Evolutionary conservation across 805 yeast genomes (phyloP), one percentile per base, ranked within the genome.

Genomic region (Naumovozyma baii): DNA sequence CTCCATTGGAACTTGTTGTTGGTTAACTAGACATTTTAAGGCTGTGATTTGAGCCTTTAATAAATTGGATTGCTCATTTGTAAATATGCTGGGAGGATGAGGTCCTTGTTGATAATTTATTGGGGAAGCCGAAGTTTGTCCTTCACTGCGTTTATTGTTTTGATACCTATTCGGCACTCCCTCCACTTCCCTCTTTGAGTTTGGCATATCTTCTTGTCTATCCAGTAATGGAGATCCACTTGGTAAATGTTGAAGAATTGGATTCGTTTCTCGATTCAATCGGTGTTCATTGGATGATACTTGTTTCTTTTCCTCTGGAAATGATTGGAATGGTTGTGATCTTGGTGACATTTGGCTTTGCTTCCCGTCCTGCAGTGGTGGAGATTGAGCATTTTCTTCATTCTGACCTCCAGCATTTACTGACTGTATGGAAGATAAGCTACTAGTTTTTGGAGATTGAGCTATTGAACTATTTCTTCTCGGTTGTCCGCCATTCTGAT

Each of bases 11-110:
- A 60, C 58, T 5, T 54, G 46, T 41, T 57, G 57, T 20, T 54
- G 48, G 22, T 52, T 55, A 3, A 57, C 55, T 14, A 60, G 39
- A 29, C 52, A 54, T 38, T 58, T 59, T 36, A 60, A 42, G n/a
- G 64, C 52, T 12, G 60, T 51, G n/a, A 60, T 59, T 35, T 60
- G 64, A 5, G 64, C 63, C 42, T 53, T 59, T 35, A 60, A 42
- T 28, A 60, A 40, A 16, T 50, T 48, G 2, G 63, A 56, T 34
- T 60, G 63, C 38, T 53, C 57, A 7, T 47, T 38, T 1, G 59
- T 54, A 34, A 58, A 58, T 15, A 54, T 47, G 18, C 44, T 52
- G n/a, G 34, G n/a, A 36, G 41, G 36, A 19, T 39, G 44, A 18
- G 18, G 40, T 10, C 39, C 43, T 19, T 39, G 45, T 19, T 36